Evolutionary conservation across 495 filamentous ascomycete species (phyloP).

Genomic region (Lepraria neglecta): DNA sequence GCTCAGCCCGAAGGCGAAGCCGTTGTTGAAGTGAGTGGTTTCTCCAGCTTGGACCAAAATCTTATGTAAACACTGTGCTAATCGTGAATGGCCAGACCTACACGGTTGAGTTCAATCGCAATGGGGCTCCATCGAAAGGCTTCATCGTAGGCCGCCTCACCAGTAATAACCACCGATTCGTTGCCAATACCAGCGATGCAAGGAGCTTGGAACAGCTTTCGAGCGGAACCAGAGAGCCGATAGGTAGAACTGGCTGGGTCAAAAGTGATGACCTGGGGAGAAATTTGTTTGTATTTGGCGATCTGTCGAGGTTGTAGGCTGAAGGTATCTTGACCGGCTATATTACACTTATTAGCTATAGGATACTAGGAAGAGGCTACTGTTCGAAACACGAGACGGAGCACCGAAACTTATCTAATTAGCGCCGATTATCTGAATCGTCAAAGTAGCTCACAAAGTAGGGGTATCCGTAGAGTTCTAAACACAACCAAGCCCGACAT

Average conservation of each 20-base stretch:
- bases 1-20: slow-evolving; percentile 38
- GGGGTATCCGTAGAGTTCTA: no score
- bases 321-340: no score
- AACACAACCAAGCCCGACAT: no score
- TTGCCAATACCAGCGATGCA: slow-evolving; percentile 45
- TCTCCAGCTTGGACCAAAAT: neutral
- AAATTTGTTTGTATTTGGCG: slow-evolving; percentile 39
- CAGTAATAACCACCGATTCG: slow-evolving; percentile 40
- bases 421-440: no score
- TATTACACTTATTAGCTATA: no score
- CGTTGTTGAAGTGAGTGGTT: slow-evolving; percentile 43
- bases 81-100: slow-evolving; percentile 41
- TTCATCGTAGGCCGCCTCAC: slow-evolving; percentile 45
- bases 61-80: neutral
- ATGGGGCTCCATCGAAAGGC: slow-evolving; percentile 38
- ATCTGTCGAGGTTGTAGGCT: slow-evolving; percentile 4
- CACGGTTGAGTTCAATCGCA: slow-evolving; percentile 46
- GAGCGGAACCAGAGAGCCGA: slow-evolving; percentile 34
- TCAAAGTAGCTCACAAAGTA: no score
- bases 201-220: slow-evolving; percentile 34
- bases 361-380: no score
- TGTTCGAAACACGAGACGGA: no score
- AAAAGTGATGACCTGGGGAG: slow-evolving; percentile 12
- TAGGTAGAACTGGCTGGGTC: slow-evolving; percentile 22
- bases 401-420: no score